phyloP scores from a whole-genome alignment of 1,284 basidiomycete species.

The Marasmius sp. region DNA sequence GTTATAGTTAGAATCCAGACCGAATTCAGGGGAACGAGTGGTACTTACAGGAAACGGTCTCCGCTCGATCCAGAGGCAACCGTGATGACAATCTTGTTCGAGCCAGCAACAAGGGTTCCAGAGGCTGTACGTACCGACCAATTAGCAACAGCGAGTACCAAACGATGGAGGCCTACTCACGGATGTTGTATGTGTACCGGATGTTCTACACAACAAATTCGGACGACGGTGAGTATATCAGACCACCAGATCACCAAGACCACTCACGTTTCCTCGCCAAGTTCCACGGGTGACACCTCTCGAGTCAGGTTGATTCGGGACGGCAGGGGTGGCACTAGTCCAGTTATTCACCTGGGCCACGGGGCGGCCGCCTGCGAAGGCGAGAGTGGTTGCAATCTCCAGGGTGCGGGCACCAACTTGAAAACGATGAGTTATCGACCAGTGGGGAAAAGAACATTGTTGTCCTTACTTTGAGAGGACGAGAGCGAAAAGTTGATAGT shows the following conservation, averaged over 20 bases:
- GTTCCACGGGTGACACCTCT: conserved; percentile 22
- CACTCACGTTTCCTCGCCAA: conserved; percentile 33
- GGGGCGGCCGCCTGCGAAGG: conserved; percentile 36
- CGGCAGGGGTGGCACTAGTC: conserved; percentile 27
- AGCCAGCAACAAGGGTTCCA: conserved; percentile 28
- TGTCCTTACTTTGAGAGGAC: conserved; percentile 18
- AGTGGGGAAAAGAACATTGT: too few relatives aligned
- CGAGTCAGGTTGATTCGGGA: conserved; percentile 29
- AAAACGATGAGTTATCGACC: neutral
- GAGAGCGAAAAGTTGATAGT: conserved; percentile 28
- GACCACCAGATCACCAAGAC: neutral
- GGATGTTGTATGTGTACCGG: conserved; percentile 31
- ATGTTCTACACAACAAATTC: conserved; percentile 27
- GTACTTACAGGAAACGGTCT: conserved; percentile 28
- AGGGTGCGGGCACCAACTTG: conserved; percentile 33
- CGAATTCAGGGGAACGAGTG: neutral
- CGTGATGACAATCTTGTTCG: conserved; percentile 26
- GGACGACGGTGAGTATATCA: neutral
- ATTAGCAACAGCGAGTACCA: neutral
- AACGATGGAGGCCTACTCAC: conserved; percentile 16
- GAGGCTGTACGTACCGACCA: conserved; percentile 18
- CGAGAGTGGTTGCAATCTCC: conserved; percentile 32
- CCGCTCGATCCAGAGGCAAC: conserved; percentile 33
- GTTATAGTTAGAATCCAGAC: neutral
- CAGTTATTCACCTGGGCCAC: conserved; percentile 29